Base-by-base conservation (phyloP, 805 yeast genomes). In the Candida maris region DNA sequence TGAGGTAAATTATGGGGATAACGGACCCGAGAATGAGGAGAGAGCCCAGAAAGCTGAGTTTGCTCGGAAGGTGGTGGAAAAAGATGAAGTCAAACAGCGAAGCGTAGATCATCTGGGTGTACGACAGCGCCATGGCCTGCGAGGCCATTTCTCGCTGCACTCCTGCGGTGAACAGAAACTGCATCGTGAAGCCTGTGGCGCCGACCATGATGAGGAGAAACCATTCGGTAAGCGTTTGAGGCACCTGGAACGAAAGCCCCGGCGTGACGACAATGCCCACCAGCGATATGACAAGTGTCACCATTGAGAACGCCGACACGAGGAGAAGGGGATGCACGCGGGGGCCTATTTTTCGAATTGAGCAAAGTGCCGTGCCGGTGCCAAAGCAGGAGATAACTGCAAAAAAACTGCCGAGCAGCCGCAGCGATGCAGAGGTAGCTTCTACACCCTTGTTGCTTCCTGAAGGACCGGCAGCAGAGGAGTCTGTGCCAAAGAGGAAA, bases 101-200 rank as follows among this genome's bases (percentile, higher is more conserved):
- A 0, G 96, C 91, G 62, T 81, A 86, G 2, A 88, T 63, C 69
- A 88, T 71, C 52, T 81, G 85, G 2, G 88, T 71, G 56, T 89
- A 89, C 2, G 74, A 64, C 77, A 86, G 79, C 42, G 85, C 70
- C 9, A 89, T 70, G 0, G 88, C 85, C 38, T 84, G 71, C 4
- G 87, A 78, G 0, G 96, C 94, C 41, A 69, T 71, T 44, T 85
- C 95, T 37, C 85, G 67, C 56, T 86, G 95, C 34, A 88, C 73
- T 1, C 96, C 96, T 6, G 85, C 77, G 0, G 96, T 85, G 32
- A 85, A 60, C 24, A 81, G 63, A 51, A 79, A 80, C 57, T 89
- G 96, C 80, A 82, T 83, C 41, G 79, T 61, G 59, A 88, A 89
- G 0, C 97, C 97, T 35, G 84, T 71, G 2, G 81, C 42, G 3